Percentiles rank a stretch among this genome's conserved stretches.
phyloP scores from a whole-genome alignment of 371 early-diverging fungal genomes.

The Syncephalastrum racemosum region DNA sequence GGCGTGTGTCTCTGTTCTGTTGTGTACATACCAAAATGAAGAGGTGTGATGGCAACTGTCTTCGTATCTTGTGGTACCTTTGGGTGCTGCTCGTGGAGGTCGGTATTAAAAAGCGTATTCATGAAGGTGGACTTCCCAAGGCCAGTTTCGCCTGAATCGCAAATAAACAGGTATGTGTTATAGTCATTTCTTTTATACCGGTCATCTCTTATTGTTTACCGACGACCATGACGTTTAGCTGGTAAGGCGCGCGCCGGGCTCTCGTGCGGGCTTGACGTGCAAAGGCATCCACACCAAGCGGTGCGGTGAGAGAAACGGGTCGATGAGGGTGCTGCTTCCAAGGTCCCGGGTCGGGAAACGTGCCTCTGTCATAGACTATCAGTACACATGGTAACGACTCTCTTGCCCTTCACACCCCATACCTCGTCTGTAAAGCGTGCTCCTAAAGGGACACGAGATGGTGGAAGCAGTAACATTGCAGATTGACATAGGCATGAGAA shows the following conservation, averaged over 20 bases:
- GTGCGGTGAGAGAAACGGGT: slow-evolving; percentile 39
- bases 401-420: slow-evolving; percentile 10
- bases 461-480: neutral
- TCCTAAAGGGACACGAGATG: slow-evolving; percentile 49
- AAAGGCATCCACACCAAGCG: slow-evolving; percentile 64
- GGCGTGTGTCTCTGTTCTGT: slow-evolving; percentile 1
- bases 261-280: slow-evolving; percentile 69
- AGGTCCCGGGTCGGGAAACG: slow-evolving; percentile 76
- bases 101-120: slow-evolving; percentile 82
- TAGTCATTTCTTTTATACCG: too few species aligned
- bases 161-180: neutral
- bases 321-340: slow-evolving; percentile 71
- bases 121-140: slow-evolving; percentile 94
- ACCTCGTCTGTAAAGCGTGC: slow-evolving; percentile 79
- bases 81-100: slow-evolving; percentile 66
- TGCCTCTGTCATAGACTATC: slow-evolving; percentile 41
- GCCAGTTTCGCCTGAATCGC: slow-evolving; percentile 71
- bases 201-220: slow-evolving; percentile 48
- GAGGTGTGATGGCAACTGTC: slow-evolving; percentile 72
- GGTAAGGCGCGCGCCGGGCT: slow-evolving; percentile 63
- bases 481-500: neutral
- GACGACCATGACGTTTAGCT: slow-evolving; percentile 80
- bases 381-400: neutral
- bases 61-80: slow-evolving; percentile 54
- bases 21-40: slow-evolving; percentile 56